Conservation (phyloP, 768 basidiomycete species). For the Chiua virens region DNA sequence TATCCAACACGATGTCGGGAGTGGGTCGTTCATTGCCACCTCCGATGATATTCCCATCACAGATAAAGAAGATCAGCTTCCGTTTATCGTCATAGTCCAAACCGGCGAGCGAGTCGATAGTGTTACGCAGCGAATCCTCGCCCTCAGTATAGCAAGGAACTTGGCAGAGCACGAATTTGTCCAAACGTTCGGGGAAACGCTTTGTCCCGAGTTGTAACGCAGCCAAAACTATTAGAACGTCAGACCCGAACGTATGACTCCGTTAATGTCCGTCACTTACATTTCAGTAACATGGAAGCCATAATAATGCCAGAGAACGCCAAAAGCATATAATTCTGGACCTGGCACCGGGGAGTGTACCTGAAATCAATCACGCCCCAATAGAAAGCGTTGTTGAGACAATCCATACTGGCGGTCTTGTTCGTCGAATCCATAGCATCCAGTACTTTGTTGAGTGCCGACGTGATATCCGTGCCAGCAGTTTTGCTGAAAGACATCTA, state of each 20-base stretch:
- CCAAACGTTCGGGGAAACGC: slow-evolving; percentile 61
- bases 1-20: slow-evolving; percentile 64
- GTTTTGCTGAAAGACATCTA: slow-evolving; percentile 55
- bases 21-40: slow-evolving; percentile 67
- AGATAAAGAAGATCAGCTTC: slow-evolving; percentile 64
- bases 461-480: slow-evolving; percentile 62
- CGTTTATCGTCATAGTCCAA: slow-evolving; percentile 72
- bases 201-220: slow-evolving; percentile 62
- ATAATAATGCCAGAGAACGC: slow-evolving; percentile 55
- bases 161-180: slow-evolving; percentile 70
- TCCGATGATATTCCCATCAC: slow-evolving; percentile 72
- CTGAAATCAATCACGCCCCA: slow-evolving; percentile 60
- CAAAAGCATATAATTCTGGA: slow-evolving; percentile 60
- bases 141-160: slow-evolving; percentile 74
- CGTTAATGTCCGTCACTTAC: slow-evolving; percentile 38
- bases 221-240: slow-evolving; percentile 50
- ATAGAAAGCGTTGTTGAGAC: slow-evolving; percentile 62
- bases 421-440: slow-evolving; percentile 39
- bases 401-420: slow-evolving; percentile 43
- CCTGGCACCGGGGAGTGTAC: slow-evolving; percentile 52
- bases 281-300: slow-evolving; percentile 57
- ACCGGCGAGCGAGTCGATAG: slow-evolving; percentile 66
- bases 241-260: slow-evolving; percentile 4
- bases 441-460: slow-evolving; percentile 46
- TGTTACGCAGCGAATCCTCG: slow-evolving; percentile 64